Percentiles rank a stretch among this genome's conserved stretches.
Evolutionary conservation across 169 alveolate species (phyloP).

Genomic region (Plasmodium sp.): DNA sequence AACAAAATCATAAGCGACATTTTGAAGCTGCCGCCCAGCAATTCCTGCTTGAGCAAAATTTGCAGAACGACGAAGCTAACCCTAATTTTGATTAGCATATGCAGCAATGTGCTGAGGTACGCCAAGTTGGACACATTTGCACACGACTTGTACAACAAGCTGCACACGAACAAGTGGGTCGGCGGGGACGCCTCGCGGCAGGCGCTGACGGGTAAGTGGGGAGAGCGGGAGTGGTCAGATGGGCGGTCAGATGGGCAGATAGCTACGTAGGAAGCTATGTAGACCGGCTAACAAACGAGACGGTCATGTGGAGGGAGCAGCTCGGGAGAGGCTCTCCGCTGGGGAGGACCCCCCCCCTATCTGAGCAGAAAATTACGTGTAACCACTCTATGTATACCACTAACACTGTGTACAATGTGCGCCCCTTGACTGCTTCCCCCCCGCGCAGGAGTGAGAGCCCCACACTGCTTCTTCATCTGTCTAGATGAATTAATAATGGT

Average conservation of each 20-base stretch:
- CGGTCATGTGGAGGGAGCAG: background rate
- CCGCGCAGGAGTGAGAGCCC: constrained; percentile 53
- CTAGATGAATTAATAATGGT: constrained; percentile 58
- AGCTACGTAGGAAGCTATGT: background rate
- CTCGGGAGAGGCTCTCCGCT: background rate
- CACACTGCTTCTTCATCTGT: constrained; percentile 68
- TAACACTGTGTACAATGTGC: background rate
- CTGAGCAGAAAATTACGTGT: background rate
- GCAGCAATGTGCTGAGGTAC: constrained; percentile 39
- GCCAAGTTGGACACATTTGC: constrained; percentile 32
- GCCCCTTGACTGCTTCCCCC: background rate
- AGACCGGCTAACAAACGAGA: background rate
- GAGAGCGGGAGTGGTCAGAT: background rate
- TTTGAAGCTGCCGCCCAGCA: constrained; percentile 19
- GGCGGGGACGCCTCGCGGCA: constrained; percentile 3
- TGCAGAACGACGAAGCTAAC: constrained; percentile 61
- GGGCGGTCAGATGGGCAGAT: background rate
- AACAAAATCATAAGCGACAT: constrained; percentile 33
- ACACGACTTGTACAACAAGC: constrained; percentile 27
- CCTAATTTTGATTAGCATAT: constrained; percentile 58
- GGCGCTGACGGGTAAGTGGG: constrained; percentile 15
- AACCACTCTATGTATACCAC: background rate
- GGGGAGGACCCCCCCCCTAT: background rate
- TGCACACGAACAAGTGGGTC: constrained; percentile 8
- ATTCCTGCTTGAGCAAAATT: constrained; percentile 36